Evolutionary conservation across 2,329 filamentous ascomycete genomes (phyloP).

Genomic region (Gaeumannomyces sp.): DNA sequence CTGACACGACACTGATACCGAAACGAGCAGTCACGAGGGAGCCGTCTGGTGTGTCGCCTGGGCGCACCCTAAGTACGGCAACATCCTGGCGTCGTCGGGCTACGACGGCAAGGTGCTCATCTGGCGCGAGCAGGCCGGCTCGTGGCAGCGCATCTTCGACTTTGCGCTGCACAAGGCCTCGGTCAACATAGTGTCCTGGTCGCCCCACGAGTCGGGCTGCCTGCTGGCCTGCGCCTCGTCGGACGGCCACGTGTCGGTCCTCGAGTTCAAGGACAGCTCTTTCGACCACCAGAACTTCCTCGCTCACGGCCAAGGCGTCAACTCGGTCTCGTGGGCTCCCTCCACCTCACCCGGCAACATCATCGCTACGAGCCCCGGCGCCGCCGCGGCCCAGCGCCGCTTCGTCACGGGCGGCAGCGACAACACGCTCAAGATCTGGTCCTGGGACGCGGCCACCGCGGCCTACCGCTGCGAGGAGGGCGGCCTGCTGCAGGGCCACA

Average conservation of each 20-base stretch:
- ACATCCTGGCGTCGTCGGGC: constrained; percentile 88
- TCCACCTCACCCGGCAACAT: constrained; percentile 78
- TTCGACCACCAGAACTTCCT: constrained; percentile 87
- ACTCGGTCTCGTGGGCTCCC: constrained; percentile 93
- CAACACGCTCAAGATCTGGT: constrained; percentile 91
- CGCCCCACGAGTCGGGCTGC: constrained; percentile 93
- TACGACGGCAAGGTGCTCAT: constrained; percentile 99
- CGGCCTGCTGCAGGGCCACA: constrained; percentile 69
- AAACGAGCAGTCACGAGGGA: constrained; percentile 70
- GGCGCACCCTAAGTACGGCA: constrained; percentile 98
- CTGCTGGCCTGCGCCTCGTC: constrained; percentile 90
- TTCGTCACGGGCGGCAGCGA: constrained; percentile 96
- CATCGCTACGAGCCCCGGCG: constrained; percentile 61
- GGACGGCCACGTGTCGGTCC: constrained; percentile 86
- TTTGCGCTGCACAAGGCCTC: constrained; percentile 91
- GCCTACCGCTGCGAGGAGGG: constrained; percentile 53
- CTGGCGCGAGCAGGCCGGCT: constrained; percentile 80
- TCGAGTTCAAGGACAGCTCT: constrained; percentile 92
- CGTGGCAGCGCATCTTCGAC: constrained; percentile 85
- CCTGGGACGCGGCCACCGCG: constrained; percentile 60
- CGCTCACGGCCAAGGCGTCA: constrained; percentile 90
- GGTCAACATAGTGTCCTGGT: constrained; percentile 95
- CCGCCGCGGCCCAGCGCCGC: constrained; percentile 59
- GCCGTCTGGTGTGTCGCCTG: constrained; percentile 97
- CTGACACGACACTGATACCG: background rate